These are phyloP conservation scores for Ophiostoma ulmi DNA, from an alignment of 2,329 filamentous ascomycete species.

Conservation along the genomic window DNA sequence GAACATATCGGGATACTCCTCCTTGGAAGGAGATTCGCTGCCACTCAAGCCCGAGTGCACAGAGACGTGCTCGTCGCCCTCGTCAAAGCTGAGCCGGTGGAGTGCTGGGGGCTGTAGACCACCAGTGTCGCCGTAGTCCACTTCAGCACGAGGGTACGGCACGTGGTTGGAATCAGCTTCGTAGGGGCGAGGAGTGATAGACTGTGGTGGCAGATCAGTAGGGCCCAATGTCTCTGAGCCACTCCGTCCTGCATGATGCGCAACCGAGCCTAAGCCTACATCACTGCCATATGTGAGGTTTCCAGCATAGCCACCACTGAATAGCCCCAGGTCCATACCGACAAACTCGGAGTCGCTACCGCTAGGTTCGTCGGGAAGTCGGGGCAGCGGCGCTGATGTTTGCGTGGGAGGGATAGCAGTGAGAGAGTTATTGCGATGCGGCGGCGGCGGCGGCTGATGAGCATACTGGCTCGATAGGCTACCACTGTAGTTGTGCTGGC, in stretches of 20 bases:
- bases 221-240: slow-evolving; percentile 33
- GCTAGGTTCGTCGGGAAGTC: slow-evolving; percentile 46
- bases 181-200: slow-evolving; percentile 40
- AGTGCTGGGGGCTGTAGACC: slow-evolving; percentile 71
- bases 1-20: slow-evolving; percentile 83
- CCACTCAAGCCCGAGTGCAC: slow-evolving; percentile 52
- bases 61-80: slow-evolving; percentile 73
- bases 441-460: slow-evolving; percentile 18
- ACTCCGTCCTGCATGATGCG: slow-evolving; percentile 24
- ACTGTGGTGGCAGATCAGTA: slow-evolving; percentile 46
- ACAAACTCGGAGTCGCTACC: slow-evolving; percentile 70
- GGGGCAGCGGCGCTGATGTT: slow-evolving; percentile 37
- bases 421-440: slow-evolving; percentile 11
- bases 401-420: slow-evolving; percentile 31
- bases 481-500: slow-evolving; percentile 20
- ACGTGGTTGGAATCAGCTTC: slow-evolving; percentile 37
- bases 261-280: slow-evolving; percentile 31
- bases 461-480: slow-evolving; percentile 4
- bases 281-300: slow-evolving; percentile 48
- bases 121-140: slow-evolving; percentile 87
- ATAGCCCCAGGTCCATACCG: slow-evolving; percentile 65
- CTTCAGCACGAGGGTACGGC: slow-evolving; percentile 57
- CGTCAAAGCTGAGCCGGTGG: slow-evolving; percentile 81
- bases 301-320: slow-evolving; percentile 65
- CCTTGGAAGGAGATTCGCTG: slow-evolving; percentile 61